Base-by-base conservation (phyloP, 2,329 filamentous ascomycete genomes). In the Neofusicoccum cordaticola region DNA sequence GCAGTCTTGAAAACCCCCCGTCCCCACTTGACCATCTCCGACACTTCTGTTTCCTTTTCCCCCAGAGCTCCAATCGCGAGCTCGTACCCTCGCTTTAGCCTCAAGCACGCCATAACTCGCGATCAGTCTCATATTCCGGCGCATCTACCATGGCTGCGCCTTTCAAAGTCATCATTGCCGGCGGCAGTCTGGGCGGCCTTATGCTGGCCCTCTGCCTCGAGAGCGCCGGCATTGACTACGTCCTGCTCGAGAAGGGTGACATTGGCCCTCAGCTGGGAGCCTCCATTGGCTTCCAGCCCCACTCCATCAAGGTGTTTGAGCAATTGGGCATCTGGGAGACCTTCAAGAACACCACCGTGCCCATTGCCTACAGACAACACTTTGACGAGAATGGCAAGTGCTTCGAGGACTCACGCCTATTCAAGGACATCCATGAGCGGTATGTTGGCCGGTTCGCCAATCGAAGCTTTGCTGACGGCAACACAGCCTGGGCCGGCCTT, bases 201-300 rank as follows among this genome's bases (percentile, higher is more conserved):
- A 57, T 68, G 17, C 60, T 71, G 19, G 69, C 71, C 8, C 60
- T 66, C 17, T 63, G 63, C 48, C 64, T 71, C 39, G 61, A 71
- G 51, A 45, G 56, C 12, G 44, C 51, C 31, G 62, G 63, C 62
- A 67, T 73, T 44, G 68, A 70, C 51, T 71, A 64, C 52, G 34
- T 71, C 19, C 65, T 73, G 35, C 66, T 73, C 13, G 71, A 73
- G 64, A 69, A 69, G 34, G 48, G 57, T 6, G 48, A 69, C 19
- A 68, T 71, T 11, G 66, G 69, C 1, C 70, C 71, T 1, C 12
- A 70, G 13, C 62, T 67, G 44, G 71, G 71, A 2, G 71, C 71
- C 15, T 69, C 68, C 12, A 62, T 72, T 37, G 68, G 67, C 6
- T 63, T 72, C 50, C 70, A 65, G 37, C 71, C 71, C 31, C 66